phyloP scores from a whole-genome alignment of 2,329 filamentous ascomycete species.

The Arthrobotrys iridis region DNA sequence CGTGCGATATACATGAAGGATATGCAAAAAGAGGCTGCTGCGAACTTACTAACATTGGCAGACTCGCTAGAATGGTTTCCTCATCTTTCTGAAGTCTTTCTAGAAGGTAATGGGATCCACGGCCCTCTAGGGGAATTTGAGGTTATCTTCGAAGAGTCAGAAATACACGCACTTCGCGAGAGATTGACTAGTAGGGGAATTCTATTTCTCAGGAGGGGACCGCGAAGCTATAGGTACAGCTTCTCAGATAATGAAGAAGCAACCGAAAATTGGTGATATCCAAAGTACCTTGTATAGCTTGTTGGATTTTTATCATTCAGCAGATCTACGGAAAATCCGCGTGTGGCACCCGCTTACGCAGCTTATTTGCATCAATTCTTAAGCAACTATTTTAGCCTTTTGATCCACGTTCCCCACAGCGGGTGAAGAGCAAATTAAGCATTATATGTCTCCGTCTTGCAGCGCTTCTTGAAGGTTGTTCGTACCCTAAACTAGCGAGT shows the following conservation, averaged over 20 bases:
- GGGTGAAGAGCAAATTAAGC: slow-evolving; percentile 5
- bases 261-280: neutral
- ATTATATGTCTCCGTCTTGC: slow-evolving; percentile 22
- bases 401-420: slow-evolving; percentile 9
- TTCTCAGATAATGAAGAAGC: neutral
- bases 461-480: slow-evolving; percentile 8
- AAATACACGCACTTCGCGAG: slow-evolving; percentile 5
- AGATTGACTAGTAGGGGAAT: slow-evolving; percentile 8
- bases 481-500: neutral
- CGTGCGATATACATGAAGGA: neutral
- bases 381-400: no score
- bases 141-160: slow-evolving; percentile 1
- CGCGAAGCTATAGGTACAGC: neutral
- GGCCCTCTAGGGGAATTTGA: neutral
- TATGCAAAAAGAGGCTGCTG: slow-evolving; percentile 15
- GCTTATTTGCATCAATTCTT: neutral
- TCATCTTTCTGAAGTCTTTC: slow-evolving; percentile 2
- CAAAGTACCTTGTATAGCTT: neutral
- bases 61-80: slow-evolving; percentile 5
- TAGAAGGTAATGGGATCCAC: neutral
- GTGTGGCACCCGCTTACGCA: no score
- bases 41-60: slow-evolving; percentile 19
- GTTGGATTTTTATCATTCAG: neutral
- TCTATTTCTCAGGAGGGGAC: slow-evolving; percentile 1
- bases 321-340: neutral